These are phyloP conservation scores for Oryza australiensis DNA, from an alignment of 176 grass and related monocot species.

Conservation along the genomic window DNA sequence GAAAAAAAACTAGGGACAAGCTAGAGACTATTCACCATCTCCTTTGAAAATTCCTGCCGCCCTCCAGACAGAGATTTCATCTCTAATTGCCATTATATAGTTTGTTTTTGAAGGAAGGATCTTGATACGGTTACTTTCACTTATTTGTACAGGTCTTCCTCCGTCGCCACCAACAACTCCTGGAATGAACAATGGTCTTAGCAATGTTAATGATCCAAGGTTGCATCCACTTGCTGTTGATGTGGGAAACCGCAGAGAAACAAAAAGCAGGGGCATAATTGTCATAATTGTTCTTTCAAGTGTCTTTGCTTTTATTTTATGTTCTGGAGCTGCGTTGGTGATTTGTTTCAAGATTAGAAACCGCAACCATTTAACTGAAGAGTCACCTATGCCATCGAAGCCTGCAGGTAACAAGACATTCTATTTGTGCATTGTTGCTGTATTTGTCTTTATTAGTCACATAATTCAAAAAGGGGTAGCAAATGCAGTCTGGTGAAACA, in stretches of 20 bases:
- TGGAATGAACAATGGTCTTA: conserved; percentile 54
- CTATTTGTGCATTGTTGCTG: neutral
- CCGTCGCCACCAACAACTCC: conserved; percentile 57
- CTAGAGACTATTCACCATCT: too few relatives aligned
- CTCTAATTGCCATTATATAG: neutral
- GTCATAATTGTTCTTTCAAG: conserved; percentile 80
- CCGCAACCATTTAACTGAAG: conserved; percentile 42
- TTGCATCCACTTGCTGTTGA: conserved; percentile 69
- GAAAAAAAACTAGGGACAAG: too few relatives aligned
- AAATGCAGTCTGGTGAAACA: conserved; percentile 23
- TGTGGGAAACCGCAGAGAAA: conserved; percentile 66
- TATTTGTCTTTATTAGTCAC: conserved; percentile 16
- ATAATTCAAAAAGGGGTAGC: neutral
- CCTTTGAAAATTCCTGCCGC: too few relatives aligned
- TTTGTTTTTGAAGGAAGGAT: neutral
- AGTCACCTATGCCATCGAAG: conserved; percentile 51
- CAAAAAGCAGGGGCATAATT: conserved; percentile 54
- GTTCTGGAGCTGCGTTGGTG: conserved; percentile 63
- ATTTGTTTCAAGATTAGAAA: conserved; percentile 70
- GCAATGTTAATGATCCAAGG: conserved; percentile 52
- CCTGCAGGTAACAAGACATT: conserved; percentile 62
- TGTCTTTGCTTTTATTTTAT: conserved; percentile 75
- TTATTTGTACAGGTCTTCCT: conserved; percentile 76
- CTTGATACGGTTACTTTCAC: conserved; percentile 13
- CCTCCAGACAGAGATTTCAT: too few relatives aligned